A percentile compares a stretch with the other conserved stretches of the same genome.
Evolutionary conservation across 2,329 filamentous ascomycete species (phyloP).

Genomic region (Aspergillus novoparasiticus): DNA sequence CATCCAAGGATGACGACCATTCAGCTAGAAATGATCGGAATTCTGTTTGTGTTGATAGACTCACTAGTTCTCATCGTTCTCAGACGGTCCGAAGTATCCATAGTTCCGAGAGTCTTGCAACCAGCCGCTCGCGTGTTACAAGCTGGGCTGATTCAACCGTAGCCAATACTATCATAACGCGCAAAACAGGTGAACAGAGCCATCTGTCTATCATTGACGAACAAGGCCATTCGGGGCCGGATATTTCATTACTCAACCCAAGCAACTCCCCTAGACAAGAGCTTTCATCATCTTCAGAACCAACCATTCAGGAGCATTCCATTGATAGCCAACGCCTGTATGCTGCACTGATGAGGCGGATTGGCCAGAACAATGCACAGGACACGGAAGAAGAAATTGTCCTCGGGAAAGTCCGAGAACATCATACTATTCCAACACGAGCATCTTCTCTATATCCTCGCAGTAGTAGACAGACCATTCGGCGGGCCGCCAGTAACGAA

Average conservation of each 20-base stretch:
- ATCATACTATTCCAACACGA: slow-evolving; percentile 32
- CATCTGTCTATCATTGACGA: slow-evolving; percentile 49
- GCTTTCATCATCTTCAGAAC: slow-evolving; percentile 16
- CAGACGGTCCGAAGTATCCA: slow-evolving; percentile 27
- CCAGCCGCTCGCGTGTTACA: slow-evolving; percentile 47
- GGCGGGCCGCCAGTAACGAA: slow-evolving; percentile 33
- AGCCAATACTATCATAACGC: slow-evolving; percentile 42
- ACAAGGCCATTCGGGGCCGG: slow-evolving; percentile 30
- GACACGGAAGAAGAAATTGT: slow-evolving; percentile 27
- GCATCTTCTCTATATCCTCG: slow-evolving; percentile 29
- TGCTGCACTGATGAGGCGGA: slow-evolving; percentile 46
- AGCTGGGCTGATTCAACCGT: slow-evolving; percentile 53
- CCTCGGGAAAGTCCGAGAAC: slow-evolving; percentile 34
- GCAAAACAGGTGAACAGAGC: slow-evolving; percentile 36
- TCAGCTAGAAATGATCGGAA: not conserved
- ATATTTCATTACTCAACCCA: not conserved
- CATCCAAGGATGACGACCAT: slow-evolving; percentile 10
- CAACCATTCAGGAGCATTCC: slow-evolving; percentile 23
- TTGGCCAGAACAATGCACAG: slow-evolving; percentile 28
- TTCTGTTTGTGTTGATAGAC: not conserved
- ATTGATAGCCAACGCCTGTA: slow-evolving; percentile 46
- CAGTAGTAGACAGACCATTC: slow-evolving; percentile 32
- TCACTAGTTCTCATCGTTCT: slow-evolving; percentile 10
- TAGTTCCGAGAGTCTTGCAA: slow-evolving; percentile 38
- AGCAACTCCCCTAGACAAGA: slow-evolving; percentile 11